Evolutionary conservation across 495 filamentous ascomycete species (phyloP), one percentile per base, ranked within the genome.

Genomic region (Penicillium nucicola): DNA sequence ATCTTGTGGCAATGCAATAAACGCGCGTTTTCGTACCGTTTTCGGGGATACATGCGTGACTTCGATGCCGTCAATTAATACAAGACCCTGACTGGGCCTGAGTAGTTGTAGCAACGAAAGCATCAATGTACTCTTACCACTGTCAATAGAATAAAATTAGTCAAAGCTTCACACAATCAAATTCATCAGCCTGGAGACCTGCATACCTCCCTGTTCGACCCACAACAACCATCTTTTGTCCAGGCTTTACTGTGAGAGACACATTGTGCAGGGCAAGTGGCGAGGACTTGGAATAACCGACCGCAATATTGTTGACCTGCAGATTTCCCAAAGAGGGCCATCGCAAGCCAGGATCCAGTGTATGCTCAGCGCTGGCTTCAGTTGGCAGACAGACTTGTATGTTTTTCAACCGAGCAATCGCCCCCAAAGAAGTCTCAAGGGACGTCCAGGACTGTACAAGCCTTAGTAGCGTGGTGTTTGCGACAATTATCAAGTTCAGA

Each of bases 381-480:
- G 9, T 25, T 15, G 44, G 31, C 7, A 46, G 2, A 11, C 17
- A 46, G 7, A 25, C 9, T n/a, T 46, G 44, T 25, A 46, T 33
- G 44, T 28, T 45, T 17, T 34, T 45, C 15, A 45, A 45, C 20
- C 42, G 28, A 34, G 42, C 33, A 2, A 45, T 15, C 2, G 42
- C 42, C 12, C 42, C 42, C 9, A 46, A 28, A 23, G 44, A 46
- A 13, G 65, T 74, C 43, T 78, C 75, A 0, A 78, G 53, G 0
- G 52, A 51, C 1, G 71, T 69, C 70, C 70, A 77, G 5, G 45
- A 40, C n/a, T 50, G 17, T 4, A 77, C 61, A 3, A 77, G 55
- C 18, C 48, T 57, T 23, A 78, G 47, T 0, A 65, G 57, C 25
- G 12, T 72, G 51, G 39, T 5, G 31, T 56, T 33, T 57, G 52